Conservation (phyloP, 2,329 filamentous ascomycete genomes). For the Monilinia vaccinii-corymbosi region DNA sequence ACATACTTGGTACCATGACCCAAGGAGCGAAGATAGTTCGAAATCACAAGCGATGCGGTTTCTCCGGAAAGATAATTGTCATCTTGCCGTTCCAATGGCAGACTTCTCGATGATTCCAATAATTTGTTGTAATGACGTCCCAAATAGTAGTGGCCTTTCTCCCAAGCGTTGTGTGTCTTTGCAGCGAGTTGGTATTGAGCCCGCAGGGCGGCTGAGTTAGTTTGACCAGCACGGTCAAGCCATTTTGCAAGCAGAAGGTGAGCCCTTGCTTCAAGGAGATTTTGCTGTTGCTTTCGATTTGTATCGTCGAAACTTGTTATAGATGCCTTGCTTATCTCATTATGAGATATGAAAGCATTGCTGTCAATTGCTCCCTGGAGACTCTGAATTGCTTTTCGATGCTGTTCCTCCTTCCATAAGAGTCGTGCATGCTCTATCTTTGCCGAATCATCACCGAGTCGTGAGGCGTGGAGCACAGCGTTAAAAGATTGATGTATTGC, state of each 20-base stretch:
- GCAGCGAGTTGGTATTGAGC: slow-evolving; percentile 76
- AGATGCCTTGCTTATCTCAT: slow-evolving; percentile 18
- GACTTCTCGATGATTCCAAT: slow-evolving; percentile 74
- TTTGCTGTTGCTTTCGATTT: slow-evolving; percentile 36
- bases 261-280: slow-evolving; percentile 62
- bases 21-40: slow-evolving; percentile 84
- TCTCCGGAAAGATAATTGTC: slow-evolving; percentile 73
- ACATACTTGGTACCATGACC: slow-evolving; percentile 90
- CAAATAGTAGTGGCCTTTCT: slow-evolving; percentile 95
- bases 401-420: slow-evolving; percentile 87
- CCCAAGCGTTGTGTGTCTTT: slow-evolving; percentile 66
- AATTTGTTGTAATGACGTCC: slow-evolving; percentile 97
- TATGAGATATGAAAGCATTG: slow-evolving; percentile 56
- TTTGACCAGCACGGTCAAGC: slow-evolving; percentile 92
- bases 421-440: slow-evolving; percentile 91
- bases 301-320: slow-evolving; percentile 13
- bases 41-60: slow-evolving; percentile 77
- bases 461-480: slow-evolving; percentile 79
- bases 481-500: slow-evolving; percentile 85
- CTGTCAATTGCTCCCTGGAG: slow-evolving; percentile 77
- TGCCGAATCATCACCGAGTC: slow-evolving; percentile 74
- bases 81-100: slow-evolving; percentile 68
- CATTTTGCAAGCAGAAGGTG: slow-evolving; percentile 90
- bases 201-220: slow-evolving; percentile 69
- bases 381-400: slow-evolving; percentile 88